Conservation (phyloP, 345 rosid species). For the Syzygium oleosum region DNA sequence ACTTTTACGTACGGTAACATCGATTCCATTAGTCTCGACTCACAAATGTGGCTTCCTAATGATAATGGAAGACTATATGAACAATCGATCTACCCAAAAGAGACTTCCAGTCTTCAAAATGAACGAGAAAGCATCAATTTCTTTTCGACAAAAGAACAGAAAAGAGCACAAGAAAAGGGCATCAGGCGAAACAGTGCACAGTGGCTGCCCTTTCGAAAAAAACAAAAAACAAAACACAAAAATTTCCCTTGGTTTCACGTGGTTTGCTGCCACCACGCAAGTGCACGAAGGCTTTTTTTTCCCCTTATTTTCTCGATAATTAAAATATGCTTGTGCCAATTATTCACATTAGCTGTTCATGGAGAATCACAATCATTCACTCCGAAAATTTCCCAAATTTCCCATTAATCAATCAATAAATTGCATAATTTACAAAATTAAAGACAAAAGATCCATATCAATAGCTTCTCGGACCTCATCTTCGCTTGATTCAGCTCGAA, state of each 20-base stretch:
- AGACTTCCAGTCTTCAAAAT: neutral
- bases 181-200: neutral
- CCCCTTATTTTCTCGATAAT: neutral
- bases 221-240: neutral
- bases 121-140: neutral
- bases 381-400: neutral
- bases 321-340: neutral
- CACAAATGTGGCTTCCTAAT: neutral
- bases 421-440: neutral
- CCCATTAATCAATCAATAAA: conserved; percentile 10
- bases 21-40: neutral
- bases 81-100: neutral
- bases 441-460: neutral
- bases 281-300: neutral
- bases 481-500: neutral
- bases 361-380: neutral
- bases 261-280: neutral
- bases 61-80: neutral
- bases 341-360: neutral
- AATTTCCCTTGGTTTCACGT: neutral
- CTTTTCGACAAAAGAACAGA: neutral
- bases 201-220: neutral
- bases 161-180: neutral
- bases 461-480: conserved; percentile 1
- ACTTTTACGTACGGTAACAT: neutral